A percentile compares a stretch with the other conserved stretches of the same genome.
Conservation (phyloP, 352 stramenopile genomes). For the Globisporangium barbulae region DNA sequence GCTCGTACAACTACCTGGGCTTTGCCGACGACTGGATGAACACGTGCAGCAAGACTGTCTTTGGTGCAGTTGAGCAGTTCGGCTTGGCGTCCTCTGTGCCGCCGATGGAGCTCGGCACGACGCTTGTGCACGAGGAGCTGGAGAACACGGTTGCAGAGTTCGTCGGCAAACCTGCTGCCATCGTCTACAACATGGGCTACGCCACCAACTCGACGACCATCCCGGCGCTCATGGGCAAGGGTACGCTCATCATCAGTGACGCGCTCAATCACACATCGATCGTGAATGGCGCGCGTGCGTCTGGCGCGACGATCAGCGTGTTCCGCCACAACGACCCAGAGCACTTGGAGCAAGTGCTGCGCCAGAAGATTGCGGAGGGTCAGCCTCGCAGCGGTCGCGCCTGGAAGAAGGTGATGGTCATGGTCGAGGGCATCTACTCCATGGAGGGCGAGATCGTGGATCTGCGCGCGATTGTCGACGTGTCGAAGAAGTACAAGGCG, state of each 20-base stretch:
- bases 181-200: constrained; percentile 54
- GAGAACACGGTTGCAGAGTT: constrained; percentile 88
- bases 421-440: constrained; percentile 94
- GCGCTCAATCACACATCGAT: constrained; percentile 97
- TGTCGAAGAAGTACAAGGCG: constrained; percentile 92
- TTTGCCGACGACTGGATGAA: constrained; percentile 95
- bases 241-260: constrained; percentile 93
- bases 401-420: constrained; percentile 96
- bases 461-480: constrained; percentile 80
- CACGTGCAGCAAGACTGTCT: constrained; percentile 80
- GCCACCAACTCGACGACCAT: constrained; percentile 96
- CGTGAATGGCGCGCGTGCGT: constrained; percentile 92
- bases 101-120: constrained; percentile 50
- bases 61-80: constrained; percentile 60
- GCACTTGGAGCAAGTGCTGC: constrained; percentile 86
- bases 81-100: constrained; percentile 43
- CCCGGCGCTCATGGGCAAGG: constrained; percentile 86
- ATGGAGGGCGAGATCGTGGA: constrained; percentile 96
- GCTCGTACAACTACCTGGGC: constrained; percentile 97
- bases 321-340: constrained; percentile 95
- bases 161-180: constrained; percentile 91
- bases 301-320: constrained; percentile 86
- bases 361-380: constrained; percentile 42
- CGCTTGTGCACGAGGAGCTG: constrained; percentile 83
- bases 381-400: constrained; percentile 88